Conservation (phyloP, 495 filamentous ascomycete genomes). For the Cercophora sp. region DNA sequence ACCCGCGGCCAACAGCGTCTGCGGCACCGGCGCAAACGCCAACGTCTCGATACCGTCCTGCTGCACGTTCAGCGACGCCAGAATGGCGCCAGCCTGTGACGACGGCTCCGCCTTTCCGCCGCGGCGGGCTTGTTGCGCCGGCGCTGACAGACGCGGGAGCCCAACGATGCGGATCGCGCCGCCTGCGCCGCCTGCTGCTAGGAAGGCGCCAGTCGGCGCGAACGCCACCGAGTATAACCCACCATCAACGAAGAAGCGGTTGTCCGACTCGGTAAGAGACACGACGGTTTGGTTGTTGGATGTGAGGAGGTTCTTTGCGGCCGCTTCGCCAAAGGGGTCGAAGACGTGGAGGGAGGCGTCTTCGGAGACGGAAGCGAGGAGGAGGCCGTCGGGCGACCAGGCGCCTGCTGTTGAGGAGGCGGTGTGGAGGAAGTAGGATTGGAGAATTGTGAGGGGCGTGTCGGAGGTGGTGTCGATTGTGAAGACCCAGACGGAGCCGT, state of each 20-base stretch:
- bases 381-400: constrained; percentile 83
- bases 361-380: constrained; percentile 86
- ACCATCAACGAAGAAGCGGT: constrained; percentile 86
- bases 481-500: constrained; percentile 95
- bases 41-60: constrained; percentile 73
- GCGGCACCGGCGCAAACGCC: constrained; percentile 61
- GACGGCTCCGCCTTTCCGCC: constrained; percentile 34
- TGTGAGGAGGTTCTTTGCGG: constrained; percentile 65
- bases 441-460: constrained; percentile 68
- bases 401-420: constrained; percentile 81
- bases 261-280: constrained; percentile 74
- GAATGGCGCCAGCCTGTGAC: constrained; percentile 72
- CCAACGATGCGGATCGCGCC: constrained; percentile 81
- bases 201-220: constrained; percentile 69
- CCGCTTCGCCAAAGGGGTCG: constrained; percentile 83
- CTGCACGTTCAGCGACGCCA: constrained; percentile 64
- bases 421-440: constrained; percentile 88
- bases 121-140: constrained; percentile 32
- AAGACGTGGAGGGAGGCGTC: constrained; percentile 87
- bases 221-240: constrained; percentile 84
- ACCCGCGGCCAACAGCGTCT: constrained; percentile 77
- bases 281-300: constrained; percentile 72
- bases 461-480: constrained; percentile 62
- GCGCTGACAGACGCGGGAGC: constrained; percentile 66
- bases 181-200: constrained; percentile 81